Percentiles rank a stretch among this genome's conserved stretches.
Conservation (phyloP, 108 stramenopile species). For the Fragilaria crotonensis region DNA sequence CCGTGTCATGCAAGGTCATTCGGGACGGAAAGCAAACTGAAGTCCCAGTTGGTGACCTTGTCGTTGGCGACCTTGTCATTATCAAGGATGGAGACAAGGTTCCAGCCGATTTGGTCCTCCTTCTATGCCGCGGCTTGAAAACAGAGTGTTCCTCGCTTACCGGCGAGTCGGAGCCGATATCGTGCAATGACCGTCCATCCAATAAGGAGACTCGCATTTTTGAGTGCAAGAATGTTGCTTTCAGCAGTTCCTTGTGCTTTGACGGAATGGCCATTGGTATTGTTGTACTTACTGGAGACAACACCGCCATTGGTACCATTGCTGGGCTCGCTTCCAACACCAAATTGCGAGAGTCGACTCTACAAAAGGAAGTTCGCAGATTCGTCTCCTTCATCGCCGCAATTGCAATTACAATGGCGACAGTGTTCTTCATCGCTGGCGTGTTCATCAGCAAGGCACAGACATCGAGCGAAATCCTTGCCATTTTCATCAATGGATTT, state of each 20-base stretch:
- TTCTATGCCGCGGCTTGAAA: conserved; percentile 56
- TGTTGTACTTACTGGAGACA: conserved; percentile 70
- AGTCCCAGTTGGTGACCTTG: conserved; percentile 28
- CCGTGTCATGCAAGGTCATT: background rate
- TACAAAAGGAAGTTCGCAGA: conserved; percentile 85
- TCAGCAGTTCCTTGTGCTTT: conserved; percentile 83
- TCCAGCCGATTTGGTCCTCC: conserved; percentile 85
- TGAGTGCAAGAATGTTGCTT: conserved; percentile 78
- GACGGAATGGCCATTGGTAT: conserved; percentile 81
- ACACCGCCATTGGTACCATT: conserved; percentile 95
- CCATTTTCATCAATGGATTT: background rate
- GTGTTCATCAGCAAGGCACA: conserved; percentile 34
- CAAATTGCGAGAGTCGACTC: conserved; percentile 81
- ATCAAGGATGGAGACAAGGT: conserved; percentile 68
- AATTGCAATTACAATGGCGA: conserved; percentile 65
- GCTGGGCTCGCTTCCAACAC: conserved; percentile 68
- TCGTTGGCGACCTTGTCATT: conserved; percentile 67
- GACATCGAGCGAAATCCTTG: conserved; percentile 16
- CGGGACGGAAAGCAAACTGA: background rate
- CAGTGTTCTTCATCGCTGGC: conserved; percentile 74
- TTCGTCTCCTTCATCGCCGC: conserved; percentile 76
- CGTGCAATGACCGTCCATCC: conserved; percentile 73
- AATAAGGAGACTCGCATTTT: conserved; percentile 64
- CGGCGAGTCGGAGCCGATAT: conserved; percentile 84
- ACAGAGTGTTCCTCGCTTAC: conserved; percentile 82